Evolutionary conservation across 148 eudicot species (phyloP).

Genomic region (Pharnaceum exiguum): DNA sequence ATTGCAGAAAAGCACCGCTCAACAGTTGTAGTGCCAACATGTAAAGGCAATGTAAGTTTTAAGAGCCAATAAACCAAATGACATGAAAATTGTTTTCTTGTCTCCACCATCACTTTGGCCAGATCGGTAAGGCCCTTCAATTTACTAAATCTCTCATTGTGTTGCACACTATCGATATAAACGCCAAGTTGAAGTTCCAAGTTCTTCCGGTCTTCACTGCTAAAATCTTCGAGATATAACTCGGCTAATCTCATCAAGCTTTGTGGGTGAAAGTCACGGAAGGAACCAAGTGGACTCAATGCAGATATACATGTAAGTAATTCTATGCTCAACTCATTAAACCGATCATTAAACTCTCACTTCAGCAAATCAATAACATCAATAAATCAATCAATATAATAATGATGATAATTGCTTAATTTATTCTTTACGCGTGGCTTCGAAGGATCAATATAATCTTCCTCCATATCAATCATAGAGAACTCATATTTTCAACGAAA

Average conservation of each 20-base stretch:
- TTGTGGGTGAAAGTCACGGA: background rate
- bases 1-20: background rate
- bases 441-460: background rate
- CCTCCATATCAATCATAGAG: background rate
- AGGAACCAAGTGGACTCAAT: background rate
- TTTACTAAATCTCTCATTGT: no score
- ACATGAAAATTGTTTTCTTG: background rate
- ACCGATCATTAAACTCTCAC: background rate
- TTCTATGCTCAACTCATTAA: background rate
- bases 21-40: background rate
- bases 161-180: no score
- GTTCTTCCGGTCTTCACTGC: no score
- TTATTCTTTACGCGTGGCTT: background rate
- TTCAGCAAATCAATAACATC: background rate
- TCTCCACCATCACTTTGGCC: no score
- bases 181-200: no score
- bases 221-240: no score
- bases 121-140: no score
- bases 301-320: background rate
- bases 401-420: background rate
- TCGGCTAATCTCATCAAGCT: background rate
- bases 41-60: no score
- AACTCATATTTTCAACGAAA: background rate
- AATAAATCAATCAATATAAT: background rate
- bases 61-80: background rate